phyloP scores from a whole-genome alignment of 2,329 filamentous ascomycete genomes.

The Nothophoma quercina region DNA sequence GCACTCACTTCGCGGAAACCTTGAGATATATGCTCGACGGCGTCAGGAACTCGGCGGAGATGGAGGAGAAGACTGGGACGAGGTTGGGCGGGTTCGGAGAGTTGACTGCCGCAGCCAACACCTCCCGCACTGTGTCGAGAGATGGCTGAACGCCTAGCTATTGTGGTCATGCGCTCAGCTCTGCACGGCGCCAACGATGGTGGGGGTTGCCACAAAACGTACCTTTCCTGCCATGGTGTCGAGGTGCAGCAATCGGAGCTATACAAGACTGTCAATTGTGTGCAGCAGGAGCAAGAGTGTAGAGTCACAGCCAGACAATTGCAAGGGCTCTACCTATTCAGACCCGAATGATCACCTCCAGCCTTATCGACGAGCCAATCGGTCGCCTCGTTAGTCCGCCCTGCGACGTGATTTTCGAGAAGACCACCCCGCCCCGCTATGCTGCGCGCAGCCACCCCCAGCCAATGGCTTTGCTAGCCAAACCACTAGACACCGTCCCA shows the following conservation, averaged over 20 bases:
- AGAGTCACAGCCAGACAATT: slow-evolving; percentile 6
- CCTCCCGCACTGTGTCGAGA: slow-evolving; percentile 65
- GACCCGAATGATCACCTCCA: slow-evolving; percentile 9
- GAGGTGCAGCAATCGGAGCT: slow-evolving; percentile 7
- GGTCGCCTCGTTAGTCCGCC: slow-evolving; percentile 11
- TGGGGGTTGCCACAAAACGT: slow-evolving; percentile 10
- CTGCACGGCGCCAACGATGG: slow-evolving; percentile 10
- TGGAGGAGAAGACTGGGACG: slow-evolving; percentile 81
- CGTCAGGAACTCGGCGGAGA: slow-evolving; percentile 91
- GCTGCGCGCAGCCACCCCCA: background rate
- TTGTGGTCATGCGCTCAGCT: slow-evolving; percentile 42
- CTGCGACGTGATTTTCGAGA: slow-evolving; percentile 13
- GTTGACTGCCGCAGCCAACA: slow-evolving; percentile 61
- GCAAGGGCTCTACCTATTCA: slow-evolving; percentile 20
- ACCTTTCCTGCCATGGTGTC: slow-evolving; percentile 38
- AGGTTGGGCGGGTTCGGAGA: slow-evolving; percentile 73
- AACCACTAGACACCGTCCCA: slow-evolving; percentile 7
- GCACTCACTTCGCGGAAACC: slow-evolving; percentile 73
- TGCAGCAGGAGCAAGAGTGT: background rate
- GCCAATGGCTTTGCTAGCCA: slow-evolving; percentile 5
- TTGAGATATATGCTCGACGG: slow-evolving; percentile 96
- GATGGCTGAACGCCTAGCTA: slow-evolving; percentile 65
- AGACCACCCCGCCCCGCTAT: background rate
- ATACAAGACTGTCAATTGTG: background rate
- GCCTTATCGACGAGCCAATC: slow-evolving; percentile 14